Percentiles rank a stretch among this genome's conserved stretches.
phyloP scores from a whole-genome alignment of 495 filamentous ascomycete genomes.

The Penicillium subrubescens region DNA sequence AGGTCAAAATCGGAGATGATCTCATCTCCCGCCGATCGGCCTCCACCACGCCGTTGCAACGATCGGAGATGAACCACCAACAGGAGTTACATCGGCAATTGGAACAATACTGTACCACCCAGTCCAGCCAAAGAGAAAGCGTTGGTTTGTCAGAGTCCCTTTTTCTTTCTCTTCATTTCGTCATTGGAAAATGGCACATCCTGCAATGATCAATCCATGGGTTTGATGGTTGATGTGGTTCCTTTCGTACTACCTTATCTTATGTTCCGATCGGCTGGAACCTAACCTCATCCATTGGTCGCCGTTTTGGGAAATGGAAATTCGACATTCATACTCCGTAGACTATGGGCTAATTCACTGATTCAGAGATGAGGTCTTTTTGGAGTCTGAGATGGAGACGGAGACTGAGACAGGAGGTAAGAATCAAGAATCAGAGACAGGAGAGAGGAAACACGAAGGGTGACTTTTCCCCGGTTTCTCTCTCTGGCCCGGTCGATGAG shows the following conservation, averaged over 20 bases:
- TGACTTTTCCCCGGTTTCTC: not conserved
- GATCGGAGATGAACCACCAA: not conserved
- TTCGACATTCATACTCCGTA: no score
- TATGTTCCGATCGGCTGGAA: slow-evolving; percentile 3
- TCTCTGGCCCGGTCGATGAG: not conserved
- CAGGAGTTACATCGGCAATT: not conserved
- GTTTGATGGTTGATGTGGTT: slow-evolving; percentile 3
- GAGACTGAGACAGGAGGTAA: not conserved
- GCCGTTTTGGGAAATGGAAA: not conserved
- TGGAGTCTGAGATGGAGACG: not conserved
- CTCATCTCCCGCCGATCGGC: slow-evolving; percentile 18
- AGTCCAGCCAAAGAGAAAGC: no score
- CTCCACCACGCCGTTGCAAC: slow-evolving; percentile 12
- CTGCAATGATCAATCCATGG: not conserved
- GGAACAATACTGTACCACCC: slow-evolving; percentile 23
- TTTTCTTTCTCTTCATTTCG: not conserved
- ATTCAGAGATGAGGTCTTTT: not conserved
- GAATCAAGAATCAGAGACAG: not conserved
- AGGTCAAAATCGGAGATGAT: slow-evolving; percentile 12
- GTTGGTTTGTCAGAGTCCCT: not conserved
- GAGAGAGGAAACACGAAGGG: not conserved
- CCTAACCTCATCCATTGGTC: not conserved
- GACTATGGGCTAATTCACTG: no score
- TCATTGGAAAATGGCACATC: not conserved
- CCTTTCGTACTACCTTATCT: slow-evolving; percentile 15